Evolutionary conservation across 139 green algal genomes (phyloP), one percentile per base, ranked within the genome.

Genomic region (Raphidocelis subcapitata): DNA sequence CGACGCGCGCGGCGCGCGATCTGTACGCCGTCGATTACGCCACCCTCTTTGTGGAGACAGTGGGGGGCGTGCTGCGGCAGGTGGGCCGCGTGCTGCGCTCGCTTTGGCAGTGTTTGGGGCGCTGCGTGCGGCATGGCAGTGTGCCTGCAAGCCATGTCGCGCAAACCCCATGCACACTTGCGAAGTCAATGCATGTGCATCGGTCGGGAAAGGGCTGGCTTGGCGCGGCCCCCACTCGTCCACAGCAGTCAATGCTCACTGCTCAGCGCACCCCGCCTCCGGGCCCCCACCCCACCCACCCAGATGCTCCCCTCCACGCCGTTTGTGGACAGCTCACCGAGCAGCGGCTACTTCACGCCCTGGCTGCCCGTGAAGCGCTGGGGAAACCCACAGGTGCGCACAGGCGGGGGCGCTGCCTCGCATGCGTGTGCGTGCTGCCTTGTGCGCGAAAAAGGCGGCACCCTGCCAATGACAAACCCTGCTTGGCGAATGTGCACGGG

Each of bases 241-340:
- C 26, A 65, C 57, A 57, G 49, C 49, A 57, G 49, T n/a, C 20
- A 57, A 20, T n/a, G 49, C 20, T 57, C 49, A n/a, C n/a, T n/a
- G n/a, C n/a, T n/a, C n/a, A n/a, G n/a, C n/a, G n/a, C n/a, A n/a
- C n/a, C n/a, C n/a, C n/a, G n/a, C n/a, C n/a, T n/a, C n/a, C n/a
- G n/a, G n/a, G n/a, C n/a, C n/a, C n/a, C n/a, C n/a, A n/a, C n/a
- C n/a, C n/a, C n/a, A n/a, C n/a, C n/a, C n/a, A n/a, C n/a, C n/a
- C 47, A 76, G 54, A 62, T 90, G n/a, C 74, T 92, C 44, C 83
- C 89, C 0, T 52, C 63, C 0, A 60, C 80, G 5, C 55, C 76
- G 1, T 96, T 81, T 61, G 72, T 97, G 32, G 92, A 97, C 81
- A 80, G 75, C 52, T 90, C 79, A 12, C 92, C 92, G 21, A 87